Evolutionary conservation across 2,329 filamentous ascomycete genomes (phyloP).

Genomic region (Xylogone sp.): DNA sequence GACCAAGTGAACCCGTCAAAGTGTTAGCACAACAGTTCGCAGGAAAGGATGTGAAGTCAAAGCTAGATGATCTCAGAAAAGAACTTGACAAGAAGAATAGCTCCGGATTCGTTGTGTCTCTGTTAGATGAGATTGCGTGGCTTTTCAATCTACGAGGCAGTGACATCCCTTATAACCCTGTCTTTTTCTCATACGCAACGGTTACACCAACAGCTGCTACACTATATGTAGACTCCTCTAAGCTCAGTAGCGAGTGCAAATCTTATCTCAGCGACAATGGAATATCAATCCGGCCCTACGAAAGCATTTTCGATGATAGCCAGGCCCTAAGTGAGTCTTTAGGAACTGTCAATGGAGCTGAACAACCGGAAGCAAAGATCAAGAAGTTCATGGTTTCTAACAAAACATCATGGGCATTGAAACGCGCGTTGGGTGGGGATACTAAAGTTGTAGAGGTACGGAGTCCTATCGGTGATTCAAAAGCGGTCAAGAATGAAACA

Average conservation of each 20-base stretch:
- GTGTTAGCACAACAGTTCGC: constrained; percentile 70
- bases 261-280: constrained; percentile 66
- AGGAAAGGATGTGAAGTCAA: constrained; percentile 78
- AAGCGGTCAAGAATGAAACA: constrained; percentile 88
- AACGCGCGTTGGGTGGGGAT: constrained; percentile 79
- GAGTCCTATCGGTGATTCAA: constrained; percentile 84
- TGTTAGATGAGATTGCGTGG: constrained; percentile 97
- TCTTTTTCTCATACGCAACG: constrained; percentile 95
- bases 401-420: constrained; percentile 89
- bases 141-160: constrained; percentile 94
- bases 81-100: constrained; percentile 89
- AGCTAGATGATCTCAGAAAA: constrained; percentile 83
- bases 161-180: constrained; percentile 96
- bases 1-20: constrained; percentile 72
- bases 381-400: constrained; percentile 81
- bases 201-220: constrained; percentile 74
- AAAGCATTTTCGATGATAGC: constrained; percentile 76
- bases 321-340: constrained; percentile 53
- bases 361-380: constrained; percentile 25
- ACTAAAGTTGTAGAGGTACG: constrained; percentile 80
- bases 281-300: constrained; percentile 77
- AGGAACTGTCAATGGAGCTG: constrained; percentile 30
- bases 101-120: constrained; percentile 83
- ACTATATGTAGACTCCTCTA: constrained; percentile 79
- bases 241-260: constrained; percentile 66